Evolutionary conservation across 176 grass and related monocot genomes (phyloP).

Genomic region (Zizania latifolia): DNA sequence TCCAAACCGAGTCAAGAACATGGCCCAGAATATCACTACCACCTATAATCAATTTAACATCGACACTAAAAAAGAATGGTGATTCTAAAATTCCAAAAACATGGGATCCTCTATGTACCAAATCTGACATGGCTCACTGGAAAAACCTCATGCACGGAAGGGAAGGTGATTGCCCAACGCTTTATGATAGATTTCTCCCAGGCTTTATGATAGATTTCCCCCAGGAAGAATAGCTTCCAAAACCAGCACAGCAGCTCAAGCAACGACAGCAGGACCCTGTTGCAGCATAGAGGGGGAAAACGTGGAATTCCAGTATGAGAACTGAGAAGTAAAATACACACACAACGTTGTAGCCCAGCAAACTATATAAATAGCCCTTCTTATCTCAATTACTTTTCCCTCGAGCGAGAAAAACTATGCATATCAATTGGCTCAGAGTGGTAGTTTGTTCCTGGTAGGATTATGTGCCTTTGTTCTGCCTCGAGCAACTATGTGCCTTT

Average conservation of each 20-base stretch:
- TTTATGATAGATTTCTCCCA: too few species aligned
- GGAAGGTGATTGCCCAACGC: too few species aligned
- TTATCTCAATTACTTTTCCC: background rate
- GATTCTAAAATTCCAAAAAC: conserved; percentile 37
- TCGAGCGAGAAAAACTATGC: background rate
- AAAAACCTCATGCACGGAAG: too few species aligned
- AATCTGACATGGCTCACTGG: conserved; percentile 25
- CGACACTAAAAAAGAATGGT: conserved; percentile 47
- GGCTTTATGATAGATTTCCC: too few species aligned
- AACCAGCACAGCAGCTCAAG: conserved; percentile 39
- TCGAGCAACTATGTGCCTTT: too few species aligned
- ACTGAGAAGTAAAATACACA: background rate
- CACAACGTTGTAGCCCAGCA: too few species aligned
- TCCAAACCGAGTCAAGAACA: conserved; percentile 9
- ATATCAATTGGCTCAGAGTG: background rate
- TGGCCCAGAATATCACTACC: background rate
- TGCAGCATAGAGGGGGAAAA: background rate
- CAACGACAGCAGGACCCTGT: conserved; percentile 68
- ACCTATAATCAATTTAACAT: conserved; percentile 52
- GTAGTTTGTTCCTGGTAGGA: background rate
- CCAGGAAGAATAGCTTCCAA: conserved; percentile 20
- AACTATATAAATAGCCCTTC: too few species aligned
- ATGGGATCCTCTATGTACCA: conserved; percentile 38
- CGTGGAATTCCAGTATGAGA: background rate
- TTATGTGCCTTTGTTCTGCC: background rate